Percentiles rank a stretch among this genome's conserved stretches.
Evolutionary conservation across 192 early-diverging fungal genomes (phyloP).

Genomic region (Helicostylum pulchrum): DNA sequence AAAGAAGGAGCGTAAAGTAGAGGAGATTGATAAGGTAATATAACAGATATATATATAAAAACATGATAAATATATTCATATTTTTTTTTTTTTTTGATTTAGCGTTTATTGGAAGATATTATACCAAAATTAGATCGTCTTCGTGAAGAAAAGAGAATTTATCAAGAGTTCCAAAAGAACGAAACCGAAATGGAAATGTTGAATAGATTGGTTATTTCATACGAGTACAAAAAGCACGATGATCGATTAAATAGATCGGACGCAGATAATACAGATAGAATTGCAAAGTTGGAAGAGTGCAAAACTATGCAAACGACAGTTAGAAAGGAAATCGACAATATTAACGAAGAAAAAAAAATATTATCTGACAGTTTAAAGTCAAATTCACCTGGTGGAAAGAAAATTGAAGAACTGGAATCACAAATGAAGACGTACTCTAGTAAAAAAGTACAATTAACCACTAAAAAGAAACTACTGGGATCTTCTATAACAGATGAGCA

Average conservation of each 20-base stretch:
- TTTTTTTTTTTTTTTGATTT: background rate
- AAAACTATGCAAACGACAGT: slow-evolving; percentile 30
- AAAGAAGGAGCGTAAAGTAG: slow-evolving; percentile 95
- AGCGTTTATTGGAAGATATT: slow-evolving; percentile 87
- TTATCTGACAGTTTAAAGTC: slow-evolving; percentile 12
- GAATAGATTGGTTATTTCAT: slow-evolving; percentile 76
- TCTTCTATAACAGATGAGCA: slow-evolving; percentile 76
- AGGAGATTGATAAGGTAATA: slow-evolving; percentile 74
- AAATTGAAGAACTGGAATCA: slow-evolving; percentile 68
- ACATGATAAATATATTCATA: background rate
- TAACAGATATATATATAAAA: background rate
- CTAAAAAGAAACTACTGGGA: slow-evolving; percentile 81
- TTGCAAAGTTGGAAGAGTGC: slow-evolving; percentile 25
- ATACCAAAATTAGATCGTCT: slow-evolving; percentile 89
- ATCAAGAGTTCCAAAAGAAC: slow-evolving; percentile 91
- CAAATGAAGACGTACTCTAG: slow-evolving; percentile 74
- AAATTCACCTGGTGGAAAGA: slow-evolving; percentile 59
- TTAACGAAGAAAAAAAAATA: slow-evolving; percentile 43
- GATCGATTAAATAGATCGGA: slow-evolving; percentile 37
- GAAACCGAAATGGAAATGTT: slow-evolving; percentile 86
- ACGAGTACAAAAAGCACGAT: slow-evolving; percentile 76
- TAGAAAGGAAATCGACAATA: slow-evolving; percentile 59
- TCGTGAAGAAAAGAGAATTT: slow-evolving; percentile 79
- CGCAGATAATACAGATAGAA: slow-evolving; percentile 37
- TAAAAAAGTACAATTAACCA: slow-evolving; percentile 77